A percentile compares a stretch with the other conserved stretches of the same genome.
Conservation (phyloP, 2,329 filamentous ascomycete genomes). For the Fusarium dimerum region DNA sequence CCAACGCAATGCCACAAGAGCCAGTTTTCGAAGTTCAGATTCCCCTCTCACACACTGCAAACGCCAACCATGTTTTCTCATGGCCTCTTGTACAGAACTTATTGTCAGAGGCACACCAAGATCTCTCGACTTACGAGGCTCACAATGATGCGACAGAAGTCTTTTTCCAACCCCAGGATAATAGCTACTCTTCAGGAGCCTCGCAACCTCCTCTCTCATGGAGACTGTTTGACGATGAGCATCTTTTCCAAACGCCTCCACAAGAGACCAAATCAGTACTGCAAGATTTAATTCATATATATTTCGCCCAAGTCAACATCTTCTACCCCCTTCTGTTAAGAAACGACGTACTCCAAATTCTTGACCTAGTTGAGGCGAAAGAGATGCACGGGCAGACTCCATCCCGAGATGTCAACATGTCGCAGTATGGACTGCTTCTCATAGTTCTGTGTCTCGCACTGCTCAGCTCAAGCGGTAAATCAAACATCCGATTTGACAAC, state of each 20-base stretch:
- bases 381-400: neutral
- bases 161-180: neutral
- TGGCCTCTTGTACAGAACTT: neutral
- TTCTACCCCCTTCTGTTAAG: neutral
- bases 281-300: neutral
- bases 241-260: neutral
- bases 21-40: neutral
- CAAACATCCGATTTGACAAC: neutral
- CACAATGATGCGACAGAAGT: neutral
- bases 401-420: neutral
- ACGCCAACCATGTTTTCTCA: neutral
- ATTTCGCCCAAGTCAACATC: neutral
- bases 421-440: neutral
- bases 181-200: neutral
- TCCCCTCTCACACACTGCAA: neutral
- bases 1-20: neutral
- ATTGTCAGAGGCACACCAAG: neutral
- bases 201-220: neutral
- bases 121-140: neutral
- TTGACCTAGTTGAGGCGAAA: neutral
- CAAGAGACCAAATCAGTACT: neutral
- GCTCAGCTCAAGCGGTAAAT: neutral
- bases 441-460: neutral
- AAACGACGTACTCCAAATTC: neutral
- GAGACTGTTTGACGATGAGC: neutral